Conservation (phyloP, 306 rosid genomes). For the Gastrolobium bilobum region DNA sequence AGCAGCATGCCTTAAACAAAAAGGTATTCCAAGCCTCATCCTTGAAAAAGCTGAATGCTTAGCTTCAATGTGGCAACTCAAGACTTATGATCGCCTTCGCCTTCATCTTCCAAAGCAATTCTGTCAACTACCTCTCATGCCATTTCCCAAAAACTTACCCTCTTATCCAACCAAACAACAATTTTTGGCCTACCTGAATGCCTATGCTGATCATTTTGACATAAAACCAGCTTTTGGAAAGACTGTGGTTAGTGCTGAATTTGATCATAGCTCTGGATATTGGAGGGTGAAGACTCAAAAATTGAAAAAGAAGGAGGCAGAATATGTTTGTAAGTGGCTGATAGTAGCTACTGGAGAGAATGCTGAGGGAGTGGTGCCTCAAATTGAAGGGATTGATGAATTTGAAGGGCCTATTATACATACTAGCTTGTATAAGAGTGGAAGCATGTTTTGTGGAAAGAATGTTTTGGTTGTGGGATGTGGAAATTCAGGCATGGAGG, state of each 20-base stretch:
- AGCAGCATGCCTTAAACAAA: slow-evolving; percentile 87
- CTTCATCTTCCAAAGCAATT: slow-evolving; percentile 96
- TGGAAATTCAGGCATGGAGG: slow-evolving; percentile 98
- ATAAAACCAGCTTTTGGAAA: slow-evolving; percentile 65
- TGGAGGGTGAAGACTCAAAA: slow-evolving; percentile 73
- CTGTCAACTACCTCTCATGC: slow-evolving; percentile 81
- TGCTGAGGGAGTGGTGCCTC: slow-evolving; percentile 75
- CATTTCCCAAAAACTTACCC: slow-evolving; percentile 82
- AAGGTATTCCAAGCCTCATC: slow-evolving; percentile 72
- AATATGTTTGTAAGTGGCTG: slow-evolving; percentile 71
- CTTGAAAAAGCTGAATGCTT: slow-evolving; percentile 79
- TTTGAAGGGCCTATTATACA: slow-evolving; percentile 75
- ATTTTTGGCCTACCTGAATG: slow-evolving; percentile 66
- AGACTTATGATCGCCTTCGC: slow-evolving; percentile 86
- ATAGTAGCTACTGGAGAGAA: slow-evolving; percentile 93
- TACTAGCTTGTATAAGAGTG: slow-evolving; percentile 79
- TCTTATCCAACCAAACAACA: slow-evolving; percentile 89
- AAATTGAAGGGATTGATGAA: slow-evolving; percentile 69
- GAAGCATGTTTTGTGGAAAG: slow-evolving; percentile 70
- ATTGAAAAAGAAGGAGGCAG: slow-evolving; percentile 46
- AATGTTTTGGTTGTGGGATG: slow-evolving; percentile 93
- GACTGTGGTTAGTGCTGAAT: slow-evolving; percentile 67
- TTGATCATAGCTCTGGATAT: slow-evolving; percentile 49
- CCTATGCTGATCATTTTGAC: slow-evolving; percentile 67
- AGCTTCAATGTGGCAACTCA: slow-evolving; percentile 90